Conservation (phyloP, 371 early-diverging fungal species). For the Dinochytrium kinnereticum region DNA sequence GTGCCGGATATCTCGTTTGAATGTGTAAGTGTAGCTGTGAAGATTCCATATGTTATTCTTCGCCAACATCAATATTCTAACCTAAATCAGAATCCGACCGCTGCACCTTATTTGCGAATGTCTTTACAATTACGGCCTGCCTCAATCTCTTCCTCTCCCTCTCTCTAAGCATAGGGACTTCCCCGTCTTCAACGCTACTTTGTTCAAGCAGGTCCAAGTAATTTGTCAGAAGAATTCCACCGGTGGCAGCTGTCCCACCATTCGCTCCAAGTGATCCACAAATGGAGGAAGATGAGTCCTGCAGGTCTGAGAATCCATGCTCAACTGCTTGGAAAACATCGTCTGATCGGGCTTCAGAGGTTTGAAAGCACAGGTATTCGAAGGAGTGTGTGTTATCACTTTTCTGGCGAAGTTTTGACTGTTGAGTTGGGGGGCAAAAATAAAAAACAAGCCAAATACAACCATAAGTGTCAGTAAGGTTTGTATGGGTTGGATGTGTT, state of each 20-base stretch:
- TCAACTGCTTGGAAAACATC: conserved; percentile 48
- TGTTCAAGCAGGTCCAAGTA: conserved; percentile 41
- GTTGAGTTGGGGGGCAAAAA: neutral
- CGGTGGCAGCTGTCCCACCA: neutral
- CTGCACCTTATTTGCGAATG: conserved; percentile 21
- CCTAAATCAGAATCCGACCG: conserved; percentile 12
- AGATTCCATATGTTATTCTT: neutral
- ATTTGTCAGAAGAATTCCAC: conserved; percentile 33
- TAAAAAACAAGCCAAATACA: neutral
- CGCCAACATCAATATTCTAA: neutral
- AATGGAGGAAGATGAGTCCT: neutral
- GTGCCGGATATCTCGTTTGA: conserved; percentile 9
- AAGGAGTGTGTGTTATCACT: conserved; percentile 27
- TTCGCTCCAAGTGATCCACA: no score
- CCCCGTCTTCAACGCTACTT: conserved; percentile 8
- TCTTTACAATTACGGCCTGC: conserved; percentile 43
- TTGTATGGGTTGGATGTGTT: neutral
- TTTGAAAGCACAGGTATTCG: conserved; percentile 47
- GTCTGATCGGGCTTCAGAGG: conserved; percentile 23
- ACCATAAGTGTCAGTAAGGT: neutral
- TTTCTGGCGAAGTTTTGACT: conserved; percentile 27
- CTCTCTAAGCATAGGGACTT: neutral
- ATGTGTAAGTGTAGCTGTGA: neutral
- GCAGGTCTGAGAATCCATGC: conserved; percentile 38
- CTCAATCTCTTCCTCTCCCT: conserved; percentile 31